Percentiles rank a stretch among this genome's conserved stretches.
Conservation (phyloP, 306 rosid genomes). For the Lathyrus aphaca region DNA sequence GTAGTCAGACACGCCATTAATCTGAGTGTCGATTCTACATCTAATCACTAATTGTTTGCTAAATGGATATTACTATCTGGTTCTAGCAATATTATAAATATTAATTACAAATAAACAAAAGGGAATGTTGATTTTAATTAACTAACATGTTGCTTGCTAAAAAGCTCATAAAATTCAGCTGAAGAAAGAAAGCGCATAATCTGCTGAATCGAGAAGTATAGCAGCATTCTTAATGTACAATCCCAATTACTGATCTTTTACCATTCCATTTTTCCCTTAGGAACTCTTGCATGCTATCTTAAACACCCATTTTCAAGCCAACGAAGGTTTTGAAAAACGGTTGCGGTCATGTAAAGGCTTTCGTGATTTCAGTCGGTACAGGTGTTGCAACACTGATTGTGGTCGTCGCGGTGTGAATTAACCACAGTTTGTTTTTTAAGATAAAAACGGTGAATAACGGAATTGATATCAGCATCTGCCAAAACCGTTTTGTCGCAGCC, state of each 20-base stretch:
- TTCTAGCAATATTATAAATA: neutral
- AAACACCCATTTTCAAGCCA: neutral
- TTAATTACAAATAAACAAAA: too few species aligned
- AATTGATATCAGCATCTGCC: too few species aligned
- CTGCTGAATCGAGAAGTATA: neutral
- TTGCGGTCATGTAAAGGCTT: too few species aligned
- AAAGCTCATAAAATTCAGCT: slow-evolving; percentile 14
- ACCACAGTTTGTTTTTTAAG: too few species aligned
- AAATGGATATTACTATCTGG: slow-evolving; percentile 12
- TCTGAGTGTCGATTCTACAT: neutral
- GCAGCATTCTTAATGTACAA: too few species aligned
- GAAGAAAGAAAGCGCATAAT: slow-evolving; percentile 18
- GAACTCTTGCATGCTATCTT: slow-evolving; percentile 2
- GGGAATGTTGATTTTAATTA: neutral
- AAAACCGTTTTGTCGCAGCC: too few species aligned
- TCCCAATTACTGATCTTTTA: slow-evolving; percentile 7
- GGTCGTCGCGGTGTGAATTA: too few species aligned
- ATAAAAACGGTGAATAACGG: too few species aligned
- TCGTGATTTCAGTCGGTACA: too few species aligned
- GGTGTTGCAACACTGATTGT: too few species aligned
- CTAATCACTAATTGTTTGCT: slow-evolving; percentile 28
- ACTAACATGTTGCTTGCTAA: neutral
- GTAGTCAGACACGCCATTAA: neutral
- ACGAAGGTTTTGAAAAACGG: too few species aligned
- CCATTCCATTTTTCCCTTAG: slow-evolving; percentile 18